phyloP scores from a whole-genome alignment of 306 rosid genomes.

The Lablab purpureus region DNA sequence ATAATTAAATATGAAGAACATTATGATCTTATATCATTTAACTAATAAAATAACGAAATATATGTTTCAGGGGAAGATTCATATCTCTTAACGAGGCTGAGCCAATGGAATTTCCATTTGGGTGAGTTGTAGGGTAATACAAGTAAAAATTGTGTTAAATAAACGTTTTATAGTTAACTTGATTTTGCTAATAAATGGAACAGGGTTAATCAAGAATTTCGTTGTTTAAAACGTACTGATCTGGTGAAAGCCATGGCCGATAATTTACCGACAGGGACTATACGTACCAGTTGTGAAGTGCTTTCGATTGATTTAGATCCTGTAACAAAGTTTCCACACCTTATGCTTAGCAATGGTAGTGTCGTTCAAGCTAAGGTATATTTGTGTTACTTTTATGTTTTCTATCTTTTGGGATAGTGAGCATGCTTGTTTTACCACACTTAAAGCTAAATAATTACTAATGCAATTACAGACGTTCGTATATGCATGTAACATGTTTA shows the following conservation, averaged over 20 bases:
- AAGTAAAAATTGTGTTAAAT: not conserved
- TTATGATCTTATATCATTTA: not conserved
- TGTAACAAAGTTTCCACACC: conserved; percentile 38
- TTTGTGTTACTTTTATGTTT: not conserved
- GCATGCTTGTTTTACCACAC: too few species aligned
- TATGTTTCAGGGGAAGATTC: conserved; percentile 38
- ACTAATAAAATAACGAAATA: not conserved
- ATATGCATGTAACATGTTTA: too few species aligned
- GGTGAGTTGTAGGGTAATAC: conserved; percentile 38
- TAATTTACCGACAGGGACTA: conserved; percentile 55
- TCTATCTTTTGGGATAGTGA: too few species aligned
- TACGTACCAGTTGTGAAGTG: conserved; percentile 51
- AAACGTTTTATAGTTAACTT: not conserved
- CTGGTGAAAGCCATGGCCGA: conserved; percentile 51
- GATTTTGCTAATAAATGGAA: conserved; percentile 1
- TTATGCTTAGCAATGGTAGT: conserved; percentile 55
- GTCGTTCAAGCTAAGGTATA: conserved; percentile 55
- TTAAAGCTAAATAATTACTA: too few species aligned
- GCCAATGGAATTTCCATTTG: conserved; percentile 43
- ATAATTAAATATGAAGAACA: not conserved
- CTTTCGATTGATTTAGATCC: conserved; percentile 53
- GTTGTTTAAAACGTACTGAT: conserved; percentile 64
- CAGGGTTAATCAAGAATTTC: conserved; percentile 46
- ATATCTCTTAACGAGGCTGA: conserved; percentile 14
- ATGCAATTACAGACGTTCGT: too few species aligned